A percentile compares a stretch with the other conserved stretches of the same genome.
Conservation (phyloP, 2,329 filamentous ascomycete species). For the Botryotinia convoluta region DNA sequence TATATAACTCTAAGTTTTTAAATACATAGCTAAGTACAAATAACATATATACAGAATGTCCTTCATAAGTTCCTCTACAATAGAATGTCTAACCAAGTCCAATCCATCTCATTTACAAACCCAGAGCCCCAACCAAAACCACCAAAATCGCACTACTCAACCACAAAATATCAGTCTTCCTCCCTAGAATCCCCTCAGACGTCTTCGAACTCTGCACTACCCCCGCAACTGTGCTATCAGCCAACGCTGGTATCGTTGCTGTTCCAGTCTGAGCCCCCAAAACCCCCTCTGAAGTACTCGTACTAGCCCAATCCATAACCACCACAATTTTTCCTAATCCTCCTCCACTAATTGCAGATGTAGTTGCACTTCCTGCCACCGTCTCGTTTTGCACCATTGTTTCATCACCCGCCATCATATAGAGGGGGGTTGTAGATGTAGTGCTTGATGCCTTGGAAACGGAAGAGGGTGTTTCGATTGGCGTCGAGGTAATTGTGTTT, state of each 20-base stretch:
- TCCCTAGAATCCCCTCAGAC: no score
- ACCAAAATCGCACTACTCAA: background rate
- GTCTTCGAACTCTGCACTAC: background rate
- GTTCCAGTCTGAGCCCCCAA: background rate
- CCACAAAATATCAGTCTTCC: background rate
- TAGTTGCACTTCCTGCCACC: background rate
- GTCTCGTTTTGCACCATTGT: background rate
- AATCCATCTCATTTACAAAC: background rate
- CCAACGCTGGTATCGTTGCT: background rate
- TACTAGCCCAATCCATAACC: constrained; percentile 12
- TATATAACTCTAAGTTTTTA: background rate
- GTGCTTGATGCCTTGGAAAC: background rate
- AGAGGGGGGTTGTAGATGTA: no score
- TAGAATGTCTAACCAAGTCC: background rate
- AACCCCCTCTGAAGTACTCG: background rate
- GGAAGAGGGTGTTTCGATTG: background rate
- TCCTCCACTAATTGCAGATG: background rate
- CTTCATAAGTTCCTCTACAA: no score
- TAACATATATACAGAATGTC: background rate
- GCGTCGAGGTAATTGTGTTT: background rate
- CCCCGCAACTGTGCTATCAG: background rate
- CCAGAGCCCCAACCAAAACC: background rate
- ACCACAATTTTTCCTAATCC: background rate
- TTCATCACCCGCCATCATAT: background rate
- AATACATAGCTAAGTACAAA: background rate